These are phyloP conservation scores for Cairneyella variabilis DNA, from an alignment of 495 filamentous ascomycete species.

Conservation along the genomic window DNA sequence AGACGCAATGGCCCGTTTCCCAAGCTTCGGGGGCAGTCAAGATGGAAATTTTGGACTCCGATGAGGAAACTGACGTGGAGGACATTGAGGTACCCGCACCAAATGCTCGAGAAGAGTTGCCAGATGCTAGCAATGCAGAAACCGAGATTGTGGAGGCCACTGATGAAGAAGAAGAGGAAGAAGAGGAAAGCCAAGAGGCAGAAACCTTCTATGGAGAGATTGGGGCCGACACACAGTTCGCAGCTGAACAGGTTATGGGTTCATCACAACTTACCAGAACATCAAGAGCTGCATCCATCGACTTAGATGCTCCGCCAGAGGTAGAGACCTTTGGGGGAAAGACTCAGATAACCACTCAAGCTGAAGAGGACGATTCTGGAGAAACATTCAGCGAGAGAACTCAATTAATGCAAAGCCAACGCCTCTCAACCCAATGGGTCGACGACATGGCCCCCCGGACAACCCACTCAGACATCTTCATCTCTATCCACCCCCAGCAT, in stretches of 20 bases:
- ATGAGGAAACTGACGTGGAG: slow-evolving; percentile 24
- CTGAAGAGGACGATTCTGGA: slow-evolving; percentile 10
- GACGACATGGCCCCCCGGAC: slow-evolving; percentile 42
- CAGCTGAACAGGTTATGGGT: slow-evolving; percentile 12
- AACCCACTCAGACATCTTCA: slow-evolving; percentile 41
- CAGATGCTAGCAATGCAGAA: not conserved
- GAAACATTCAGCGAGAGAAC: slow-evolving; percentile 32
- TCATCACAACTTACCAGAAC: slow-evolving; percentile 7
- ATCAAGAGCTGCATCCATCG: not conserved
- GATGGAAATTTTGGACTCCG: slow-evolving; percentile 25
- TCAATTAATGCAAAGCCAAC: slow-evolving; percentile 46
- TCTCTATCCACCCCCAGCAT: slow-evolving; percentile 36
- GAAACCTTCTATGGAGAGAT: slow-evolving; percentile 35
- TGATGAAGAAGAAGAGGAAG: slow-evolving; percentile 15
- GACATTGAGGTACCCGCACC: slow-evolving; percentile 17
- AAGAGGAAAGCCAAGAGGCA: slow-evolving; percentile 16
- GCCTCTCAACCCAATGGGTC: slow-evolving; percentile 40
- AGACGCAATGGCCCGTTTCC: not conserved
- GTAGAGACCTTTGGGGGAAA: no score
- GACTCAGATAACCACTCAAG: no score
- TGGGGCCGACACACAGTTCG: slow-evolving; percentile 31
- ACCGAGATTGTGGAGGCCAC: not conserved
- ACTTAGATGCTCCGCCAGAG: no score
- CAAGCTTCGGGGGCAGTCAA: slow-evolving; percentile 16
- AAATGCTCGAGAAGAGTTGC: not conserved